These are phyloP conservation scores for Phytophthora pluvialis DNA, from an alignment of 352 stramenopile genomes.

Conservation along the genomic window DNA sequence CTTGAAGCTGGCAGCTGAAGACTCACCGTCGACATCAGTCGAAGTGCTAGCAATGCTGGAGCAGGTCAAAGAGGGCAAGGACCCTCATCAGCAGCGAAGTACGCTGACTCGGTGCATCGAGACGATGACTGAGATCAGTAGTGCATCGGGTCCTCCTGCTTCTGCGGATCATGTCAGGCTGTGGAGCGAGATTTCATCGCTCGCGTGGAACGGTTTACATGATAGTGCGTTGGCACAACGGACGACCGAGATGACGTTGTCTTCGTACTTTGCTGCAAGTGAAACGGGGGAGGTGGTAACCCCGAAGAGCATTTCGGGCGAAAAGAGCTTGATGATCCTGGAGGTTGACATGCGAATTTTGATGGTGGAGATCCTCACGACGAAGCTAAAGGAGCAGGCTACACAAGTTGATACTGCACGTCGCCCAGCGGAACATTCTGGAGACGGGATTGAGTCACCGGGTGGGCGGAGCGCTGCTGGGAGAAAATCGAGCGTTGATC, in stretches of 20 bases:
- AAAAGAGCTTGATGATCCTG: constrained; percentile 61
- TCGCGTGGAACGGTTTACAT: constrained; percentile 55
- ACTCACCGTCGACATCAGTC: constrained; percentile 44
- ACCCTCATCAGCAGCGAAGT: constrained; percentile 38
- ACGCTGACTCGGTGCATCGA: constrained; percentile 35
- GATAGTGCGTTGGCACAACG: constrained; percentile 38
- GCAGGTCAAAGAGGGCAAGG: constrained; percentile 73
- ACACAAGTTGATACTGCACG: constrained; percentile 17
- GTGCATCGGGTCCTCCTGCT: not conserved
- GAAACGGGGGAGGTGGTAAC: constrained; percentile 17
- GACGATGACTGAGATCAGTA: constrained; percentile 24
- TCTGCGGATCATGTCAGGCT: constrained; percentile 39
- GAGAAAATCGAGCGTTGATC: constrained; percentile 21
- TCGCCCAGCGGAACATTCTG: constrained; percentile 10
- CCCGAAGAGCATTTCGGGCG: constrained; percentile 26
- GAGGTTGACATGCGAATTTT: constrained; percentile 62
- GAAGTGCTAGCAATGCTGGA: constrained; percentile 69
- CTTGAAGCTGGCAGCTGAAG: constrained; percentile 65
- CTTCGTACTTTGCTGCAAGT: constrained; percentile 42
- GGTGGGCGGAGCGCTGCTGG: constrained; percentile 4
- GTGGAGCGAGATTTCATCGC: constrained; percentile 50
- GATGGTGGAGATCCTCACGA: constrained; percentile 55
- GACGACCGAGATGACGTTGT: constrained; percentile 40
- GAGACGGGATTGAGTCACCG: constrained; percentile 9
- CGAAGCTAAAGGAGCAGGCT: constrained; percentile 42